Base-by-base conservation (phyloP, 169 alveolate genomes). In the Cryptosporidium felis region DNA sequence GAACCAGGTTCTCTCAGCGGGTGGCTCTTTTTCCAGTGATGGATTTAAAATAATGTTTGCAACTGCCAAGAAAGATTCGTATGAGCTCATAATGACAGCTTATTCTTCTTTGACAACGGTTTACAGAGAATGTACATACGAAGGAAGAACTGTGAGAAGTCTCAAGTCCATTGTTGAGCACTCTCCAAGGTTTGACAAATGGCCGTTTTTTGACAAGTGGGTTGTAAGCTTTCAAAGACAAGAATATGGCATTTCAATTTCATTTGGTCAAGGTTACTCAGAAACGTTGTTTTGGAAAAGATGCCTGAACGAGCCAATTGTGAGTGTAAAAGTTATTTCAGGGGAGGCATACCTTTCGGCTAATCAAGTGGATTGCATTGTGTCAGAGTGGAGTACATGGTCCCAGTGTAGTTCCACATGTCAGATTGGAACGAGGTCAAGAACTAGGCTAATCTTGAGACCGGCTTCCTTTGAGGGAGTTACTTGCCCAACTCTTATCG, bases 371-470 rank as follows among this genome's bases (percentile, higher is more conserved):
- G 85, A 74, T 18, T 74, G 85, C 41, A 56, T 74, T 0, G 85
- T 74, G 16, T 74, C 85, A 34, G 85, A 74, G 42, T 74, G 85
- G 85, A 74, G 74, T 21, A 6, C 85, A 16, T 74, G 85, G 85
- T 74, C 85, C 3, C 85, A 49, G 56, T 74, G 85, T 23, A 74
- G 85, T 51, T 74, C 85, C 14, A 74, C 51, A 5, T 74, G 85
- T 32, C 58, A 74, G 12, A 56, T 47, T 3, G 85, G 85, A 28
- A 74, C 74, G 3, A 74, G 67, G 56, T 74, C 65, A n/a, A 74
- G 85, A 51, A 74, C 67, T 6, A 74, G 85, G 41, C 56, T 74
- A 38, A 49, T 74, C 3, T 8, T 74, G 30, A 47, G 85, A 28
- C 74, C 85, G 10, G 60, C 65, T 14, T 53, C 85, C 32, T 74